phyloP scores from a whole-genome alignment of 352 stramenopile genomes.

The Globisporangium mamillatum region DNA sequence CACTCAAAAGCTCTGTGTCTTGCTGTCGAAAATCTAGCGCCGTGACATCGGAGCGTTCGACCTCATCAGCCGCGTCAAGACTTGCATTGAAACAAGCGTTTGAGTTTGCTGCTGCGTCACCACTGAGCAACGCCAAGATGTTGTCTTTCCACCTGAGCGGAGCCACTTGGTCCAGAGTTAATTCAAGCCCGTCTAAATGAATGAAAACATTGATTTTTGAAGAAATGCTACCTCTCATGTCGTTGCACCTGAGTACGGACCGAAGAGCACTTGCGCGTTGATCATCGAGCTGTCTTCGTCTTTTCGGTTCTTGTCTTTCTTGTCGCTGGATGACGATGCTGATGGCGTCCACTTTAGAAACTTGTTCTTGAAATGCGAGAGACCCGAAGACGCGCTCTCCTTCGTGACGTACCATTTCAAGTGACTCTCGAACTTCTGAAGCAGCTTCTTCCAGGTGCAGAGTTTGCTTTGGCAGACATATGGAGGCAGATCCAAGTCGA shows the following conservation, averaged over 20 bases:
- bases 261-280: constrained; percentile 76
- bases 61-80: constrained; percentile 58
- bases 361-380: constrained; percentile 88
- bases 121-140: not conserved
- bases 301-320: constrained; percentile 68
- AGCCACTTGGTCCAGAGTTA: not conserved
- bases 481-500: constrained; percentile 72
- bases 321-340: constrained; percentile 34
- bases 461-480: constrained; percentile 82
- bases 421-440: constrained; percentile 83
- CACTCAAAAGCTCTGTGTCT: not conserved
- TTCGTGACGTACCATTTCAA: constrained; percentile 84
- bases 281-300: constrained; percentile 51
- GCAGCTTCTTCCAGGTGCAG: constrained; percentile 77
- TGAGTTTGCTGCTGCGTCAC: not conserved
- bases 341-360: constrained; percentile 76
- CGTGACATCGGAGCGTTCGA: constrained; percentile 76
- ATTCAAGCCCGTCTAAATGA: not conserved
- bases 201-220: not conserved
- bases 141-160: not conserved
- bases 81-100: constrained; percentile 51
- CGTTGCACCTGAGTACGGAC: constrained; percentile 57
- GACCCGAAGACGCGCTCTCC: constrained; percentile 72
- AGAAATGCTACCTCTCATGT: constrained; percentile 14
- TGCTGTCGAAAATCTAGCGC: constrained; percentile 31